A percentile compares a stretch with the other conserved stretches of the same genome.
These are phyloP conservation scores for Pulveroboletus sp. DNA, from an alignment of 1,284 basidiomycete species.

Conservation along the genomic window DNA sequence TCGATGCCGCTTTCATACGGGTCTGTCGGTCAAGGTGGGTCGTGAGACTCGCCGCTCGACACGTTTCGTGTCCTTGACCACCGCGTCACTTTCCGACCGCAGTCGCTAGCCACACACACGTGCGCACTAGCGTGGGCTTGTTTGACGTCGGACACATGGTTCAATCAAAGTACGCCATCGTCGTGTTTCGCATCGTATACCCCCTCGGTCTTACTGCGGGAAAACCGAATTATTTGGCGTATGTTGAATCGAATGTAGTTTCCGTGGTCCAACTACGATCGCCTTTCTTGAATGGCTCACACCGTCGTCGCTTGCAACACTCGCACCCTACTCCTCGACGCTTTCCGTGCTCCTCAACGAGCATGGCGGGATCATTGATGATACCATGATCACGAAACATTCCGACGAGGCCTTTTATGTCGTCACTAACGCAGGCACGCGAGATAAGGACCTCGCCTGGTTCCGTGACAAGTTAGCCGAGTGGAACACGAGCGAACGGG, in stretches of 20 bases:
- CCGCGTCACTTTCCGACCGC: constrained; percentile 6
- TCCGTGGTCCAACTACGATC: constrained; percentile 72
- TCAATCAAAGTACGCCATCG: constrained; percentile 65
- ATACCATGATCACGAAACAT: constrained; percentile 87
- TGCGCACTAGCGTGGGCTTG: constrained; percentile 81
- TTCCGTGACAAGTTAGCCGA: constrained; percentile 66
- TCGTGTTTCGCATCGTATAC: not conserved
- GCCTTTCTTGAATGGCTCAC: constrained; percentile 85
- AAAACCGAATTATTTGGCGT: not conserved
- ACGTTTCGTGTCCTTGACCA: constrained; percentile 18
- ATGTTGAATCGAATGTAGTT: constrained; percentile 34
- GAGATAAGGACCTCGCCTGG: constrained; percentile 81
- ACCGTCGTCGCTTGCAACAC: constrained; percentile 74
- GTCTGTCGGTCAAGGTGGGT: constrained; percentile 76
- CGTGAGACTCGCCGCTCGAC: not conserved
- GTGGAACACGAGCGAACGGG: constrained; percentile 69
- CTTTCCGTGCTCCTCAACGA: constrained; percentile 90
- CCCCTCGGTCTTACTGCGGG: not conserved
- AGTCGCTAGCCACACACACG: constrained; percentile 93
- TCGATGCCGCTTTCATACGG: constrained; percentile 93
- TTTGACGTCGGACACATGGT: constrained; percentile 99
- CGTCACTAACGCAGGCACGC: constrained; percentile 93
- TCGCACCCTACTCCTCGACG: constrained; percentile 73
- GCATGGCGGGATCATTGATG: constrained; percentile 93
- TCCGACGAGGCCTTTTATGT: constrained; percentile 84